phyloP scores from a whole-genome alignment of 2,329 filamentous ascomycete species.

The Hypoxylon sp. region DNA sequence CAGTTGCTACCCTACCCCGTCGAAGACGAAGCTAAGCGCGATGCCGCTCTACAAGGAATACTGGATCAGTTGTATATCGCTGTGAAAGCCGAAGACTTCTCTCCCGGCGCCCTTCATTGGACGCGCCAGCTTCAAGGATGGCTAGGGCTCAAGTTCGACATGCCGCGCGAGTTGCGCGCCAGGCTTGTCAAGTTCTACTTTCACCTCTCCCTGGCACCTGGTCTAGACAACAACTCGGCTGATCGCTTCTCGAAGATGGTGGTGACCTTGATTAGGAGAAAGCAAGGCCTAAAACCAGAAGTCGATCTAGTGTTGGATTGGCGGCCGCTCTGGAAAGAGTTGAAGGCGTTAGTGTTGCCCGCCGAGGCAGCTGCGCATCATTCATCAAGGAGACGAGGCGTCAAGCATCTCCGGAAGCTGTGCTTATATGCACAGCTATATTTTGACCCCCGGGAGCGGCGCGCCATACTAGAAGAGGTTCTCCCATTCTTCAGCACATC shows the following conservation, averaged over 20 bases:
- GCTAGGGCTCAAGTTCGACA: conserved; percentile 97
- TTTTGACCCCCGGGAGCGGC: conserved; percentile 88
- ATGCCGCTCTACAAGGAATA: conserved; percentile 84
- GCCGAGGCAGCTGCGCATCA: conserved; percentile 78
- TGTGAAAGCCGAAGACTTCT: conserved; percentile 91
- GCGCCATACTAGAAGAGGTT: conserved; percentile 81
- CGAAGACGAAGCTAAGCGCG: conserved; percentile 80
- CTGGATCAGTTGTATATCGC: conserved; percentile 93
- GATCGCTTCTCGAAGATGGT: conserved; percentile 98
- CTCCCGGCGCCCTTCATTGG: conserved; percentile 94
- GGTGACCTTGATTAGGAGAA: conserved; percentile 91
- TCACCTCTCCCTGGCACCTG: conserved; percentile 88
- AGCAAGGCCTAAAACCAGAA: conserved; percentile 91
- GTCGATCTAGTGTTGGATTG: conserved; percentile 93
- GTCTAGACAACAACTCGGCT: conserved; percentile 80
- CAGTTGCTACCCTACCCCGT: conserved; percentile 87
- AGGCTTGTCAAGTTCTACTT: conserved; percentile 92
- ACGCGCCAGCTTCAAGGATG: conserved; percentile 94
- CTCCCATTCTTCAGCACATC: conserved; percentile 92
- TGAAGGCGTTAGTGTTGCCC: conserved; percentile 89
- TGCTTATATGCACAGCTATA: conserved; percentile 91
- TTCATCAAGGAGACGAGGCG: conserved; percentile 61
- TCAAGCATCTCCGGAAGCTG: conserved; percentile 81
- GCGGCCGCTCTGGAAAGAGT: conserved; percentile 89
- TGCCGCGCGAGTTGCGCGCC: conserved; percentile 82